Base-by-base conservation (phyloP, 768 basidiomycete species). In the Pleurotus giganteus region DNA sequence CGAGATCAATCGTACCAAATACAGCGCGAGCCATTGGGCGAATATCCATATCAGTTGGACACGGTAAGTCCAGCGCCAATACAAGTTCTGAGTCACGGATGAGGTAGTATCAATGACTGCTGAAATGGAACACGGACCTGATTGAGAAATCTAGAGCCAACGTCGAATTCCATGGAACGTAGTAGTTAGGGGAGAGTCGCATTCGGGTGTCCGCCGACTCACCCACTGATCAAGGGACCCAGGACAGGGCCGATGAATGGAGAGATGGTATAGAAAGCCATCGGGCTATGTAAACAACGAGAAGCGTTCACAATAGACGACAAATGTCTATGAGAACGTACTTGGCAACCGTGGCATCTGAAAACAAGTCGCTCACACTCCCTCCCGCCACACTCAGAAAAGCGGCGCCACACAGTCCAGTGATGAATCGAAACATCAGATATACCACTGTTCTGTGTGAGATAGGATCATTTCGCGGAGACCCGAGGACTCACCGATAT, bases 51-150 rank as follows among this genome's bases (percentile, higher is more conserved):
- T 88, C 1, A 85, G 57, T 54, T 86, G 65, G 13, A 88, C 69
- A 54, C 84, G 82, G 69, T 85, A 94, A 0, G 89, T 89, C 91
- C 90, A 93, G 56, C 87, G 69, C 88, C 88, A 89, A 43, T 77
- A 61, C 1, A 77, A 57, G 59, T 85, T 72, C 80, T 88, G 45
- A 46, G 60, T 41, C 59, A 50, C 44, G 51, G 17, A 23, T 8
- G 34, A n/a, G 43, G 47, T 37, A 44, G 24, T 6, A 31, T 11
- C 23, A 12, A 27, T 19, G n/a, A 24, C 24, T 15, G 26, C 9
- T 19, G 31, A 8, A 13, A 53, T 71, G 50, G 43, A 81, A 9
- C n/a, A 54, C 72, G 51, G 42, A 81, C 82, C 66, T 87, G 80
- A 61, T 88, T 89, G 61, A 91, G 86, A 66, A 90, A 89, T 17